Base-by-base conservation (phyloP, 1,284 basidiomycete genomes). In the Mycena sp. region DNA sequence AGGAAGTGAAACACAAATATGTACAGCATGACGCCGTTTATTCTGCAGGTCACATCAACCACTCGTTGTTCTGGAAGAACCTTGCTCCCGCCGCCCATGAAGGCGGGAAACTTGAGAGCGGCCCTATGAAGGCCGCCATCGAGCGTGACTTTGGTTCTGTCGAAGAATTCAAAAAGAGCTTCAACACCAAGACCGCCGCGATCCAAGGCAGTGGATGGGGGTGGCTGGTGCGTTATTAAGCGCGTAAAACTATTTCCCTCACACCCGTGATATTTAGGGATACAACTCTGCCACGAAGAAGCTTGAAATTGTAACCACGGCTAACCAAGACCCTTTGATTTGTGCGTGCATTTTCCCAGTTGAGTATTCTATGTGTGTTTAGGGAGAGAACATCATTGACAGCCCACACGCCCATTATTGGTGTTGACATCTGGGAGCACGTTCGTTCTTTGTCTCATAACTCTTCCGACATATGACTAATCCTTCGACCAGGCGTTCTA, bases 191-290 rank as follows among this genome's bases (percentile, higher is more conserved):
- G 69, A 96, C 97, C n/a, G 93, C 93, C 46, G 95, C 86, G 58
- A 92, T 99, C 70, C 97, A 99, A 81, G 98, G 97, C 48, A 96
- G 93, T 67, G 98, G 97, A 21, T 99, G 97, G 98, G 96, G 95
- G 53, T 99, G 97, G 97, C 86, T 99, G 64, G 92, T 90, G 66
- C 69, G 89, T 52, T n/a, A 28, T 43, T 19, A 26, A 17, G 9
- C 5, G 17, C 35, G 10, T 7, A 16, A 46, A 28, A 5, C n/a
- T 50, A 55, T 51, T 35, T 56, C 38, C 43, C 63, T 37, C 17
- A 49, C 62, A 5, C 28, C 21, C 30, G 16, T 5, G 12, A 14
- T 54, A 46, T 35, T 11, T 69, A 92, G 91, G 94, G 92, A 41
- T 93, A 87, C 77, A 92, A 92, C 78, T 72, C 85, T 37, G 73